phyloP scores from a whole-genome alignment of 106 monocot genomes.

The Alisma plantagoaquatica region DNA sequence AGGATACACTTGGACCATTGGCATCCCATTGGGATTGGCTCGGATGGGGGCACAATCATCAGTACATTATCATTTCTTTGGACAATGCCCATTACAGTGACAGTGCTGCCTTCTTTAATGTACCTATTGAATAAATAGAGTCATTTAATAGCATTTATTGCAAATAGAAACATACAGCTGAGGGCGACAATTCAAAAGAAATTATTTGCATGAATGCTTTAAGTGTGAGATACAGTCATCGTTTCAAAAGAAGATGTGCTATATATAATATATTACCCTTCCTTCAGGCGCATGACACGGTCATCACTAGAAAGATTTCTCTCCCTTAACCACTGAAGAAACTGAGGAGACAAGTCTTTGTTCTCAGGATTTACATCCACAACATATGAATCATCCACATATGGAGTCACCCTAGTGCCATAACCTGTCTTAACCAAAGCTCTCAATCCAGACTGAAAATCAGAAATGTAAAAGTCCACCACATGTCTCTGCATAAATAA shows the following conservation, averaged over 20 bases:
- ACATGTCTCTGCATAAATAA: slow-evolving; percentile 66
- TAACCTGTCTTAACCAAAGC: slow-evolving; percentile 73
- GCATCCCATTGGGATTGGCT: slow-evolving; percentile 50
- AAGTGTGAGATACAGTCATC: too few relatives aligned
- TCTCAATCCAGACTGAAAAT: slow-evolving; percentile 69
- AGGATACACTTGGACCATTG: slow-evolving; percentile 44
- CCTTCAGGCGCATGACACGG: slow-evolving; percentile 66
- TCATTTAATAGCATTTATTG: not conserved
- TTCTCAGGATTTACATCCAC: slow-evolving; percentile 42
- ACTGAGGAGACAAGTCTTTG: slow-evolving; percentile 60
- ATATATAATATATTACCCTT: slow-evolving; percentile 67
- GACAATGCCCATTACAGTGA: slow-evolving; percentile 64
- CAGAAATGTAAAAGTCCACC: slow-evolving; percentile 80
- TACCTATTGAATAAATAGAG: slow-evolving; percentile 11
- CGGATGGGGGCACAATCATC: slow-evolving; percentile 57
- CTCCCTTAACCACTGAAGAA: slow-evolving; percentile 51
- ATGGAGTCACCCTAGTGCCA: slow-evolving; percentile 58
- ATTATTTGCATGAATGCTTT: not conserved
- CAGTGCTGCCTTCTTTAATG: slow-evolving; percentile 59
- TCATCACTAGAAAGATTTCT: slow-evolving; percentile 68
- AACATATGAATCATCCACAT: slow-evolving; percentile 55
- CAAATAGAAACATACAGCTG: not conserved
- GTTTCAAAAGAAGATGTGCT: too few relatives aligned
- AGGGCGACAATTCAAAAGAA: not conserved
- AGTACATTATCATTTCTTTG: slow-evolving; percentile 44